Percentiles rank a stretch among this genome's conserved stretches.
Evolutionary conservation across 768 basidiomycete genomes (phyloP).

Genomic region (Pisolithus sp.): DNA sequence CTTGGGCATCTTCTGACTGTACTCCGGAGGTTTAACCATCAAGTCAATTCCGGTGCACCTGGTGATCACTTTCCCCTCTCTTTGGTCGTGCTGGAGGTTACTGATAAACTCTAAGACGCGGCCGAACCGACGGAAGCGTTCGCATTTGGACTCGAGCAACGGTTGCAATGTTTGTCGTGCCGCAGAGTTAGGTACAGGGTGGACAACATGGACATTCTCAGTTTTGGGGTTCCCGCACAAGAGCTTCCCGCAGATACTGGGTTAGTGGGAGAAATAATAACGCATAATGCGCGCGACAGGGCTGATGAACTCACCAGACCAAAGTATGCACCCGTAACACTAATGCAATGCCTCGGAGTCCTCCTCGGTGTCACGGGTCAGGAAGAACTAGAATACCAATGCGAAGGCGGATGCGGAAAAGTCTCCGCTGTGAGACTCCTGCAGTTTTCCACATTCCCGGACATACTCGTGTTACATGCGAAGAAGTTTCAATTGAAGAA

Average conservation of each 20-base stretch:
- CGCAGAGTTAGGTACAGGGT: conserved; percentile 74
- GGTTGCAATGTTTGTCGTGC: conserved; percentile 77
- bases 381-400: conserved; percentile 75
- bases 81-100: neutral
- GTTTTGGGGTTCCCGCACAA: conserved; percentile 68
- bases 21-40: conserved; percentile 60
- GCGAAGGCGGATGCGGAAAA: conserved; percentile 63
- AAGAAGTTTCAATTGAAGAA: conserved; percentile 93
- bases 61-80: conserved; percentile 10
- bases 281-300: neutral
- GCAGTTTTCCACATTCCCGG: conserved; percentile 80
- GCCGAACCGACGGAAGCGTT: conserved; percentile 72
- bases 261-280: neutral
- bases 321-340: conserved; percentile 53
- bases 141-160: conserved; percentile 79
- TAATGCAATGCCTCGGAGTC: conserved; percentile 56
- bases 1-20: conserved; percentile 72
- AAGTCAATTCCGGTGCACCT: conserved; percentile 33
- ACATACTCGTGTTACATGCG: conserved; percentile 82
- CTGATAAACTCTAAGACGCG: conserved; percentile 1
- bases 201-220: conserved; percentile 71
- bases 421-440: conserved; percentile 67
- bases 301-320: conserved; percentile 35
- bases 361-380: conserved; percentile 38
- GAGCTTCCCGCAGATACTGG: conserved; percentile 19